Evolutionary conservation across 106 monocot species (phyloP), one percentile per base, ranked within the genome.

Genomic region (Alisma plantagoaquatica): DNA sequence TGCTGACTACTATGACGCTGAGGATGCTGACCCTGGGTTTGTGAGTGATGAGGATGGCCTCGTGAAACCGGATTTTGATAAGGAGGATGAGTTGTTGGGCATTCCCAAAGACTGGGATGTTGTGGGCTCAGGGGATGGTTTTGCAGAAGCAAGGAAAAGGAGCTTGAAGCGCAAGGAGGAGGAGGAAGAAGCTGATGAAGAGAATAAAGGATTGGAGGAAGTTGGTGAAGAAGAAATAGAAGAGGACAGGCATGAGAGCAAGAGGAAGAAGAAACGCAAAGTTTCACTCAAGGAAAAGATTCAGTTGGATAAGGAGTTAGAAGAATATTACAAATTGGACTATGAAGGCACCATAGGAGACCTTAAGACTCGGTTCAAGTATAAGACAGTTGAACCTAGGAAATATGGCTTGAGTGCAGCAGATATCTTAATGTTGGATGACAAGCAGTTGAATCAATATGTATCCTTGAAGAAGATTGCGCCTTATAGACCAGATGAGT

Each of bases 341-440:
- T 99, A 99, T 64, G 98, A 99, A 55, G 90, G 75, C 60, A 90
- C 90, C 7, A 80, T 99, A 44, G 96, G 85, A 33, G 98, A 99
- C 48, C 41, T 99, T 23, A 99, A 82, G 67, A 99, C 98, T 22
- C 70, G 98, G 32, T 90, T 99, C 72, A 90, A 80, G 59, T 90
- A 90, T 44, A 85, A 49, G 47, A 54, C 76, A 20, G 90, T 99
- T 58, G 69, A 58, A 22, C 49, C 78, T 1, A 82, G 80, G 26
- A 70, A 33, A 53, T 99, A 64, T 53, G 98, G 98, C 0, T 56
- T 99, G 66, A 62, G 41, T 16, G 10, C 78, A 16, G 68, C 66
- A 64, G 98, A 99, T 57, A 79, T 99, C 49, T 65, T 99, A 46
- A 63, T 64, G 33, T 33, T 81, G 26, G 63, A 82, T 20, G 98